Conservation (phyloP, 2,329 filamentous ascomycete species). For the Aspergillus novofumigatus region DNA sequence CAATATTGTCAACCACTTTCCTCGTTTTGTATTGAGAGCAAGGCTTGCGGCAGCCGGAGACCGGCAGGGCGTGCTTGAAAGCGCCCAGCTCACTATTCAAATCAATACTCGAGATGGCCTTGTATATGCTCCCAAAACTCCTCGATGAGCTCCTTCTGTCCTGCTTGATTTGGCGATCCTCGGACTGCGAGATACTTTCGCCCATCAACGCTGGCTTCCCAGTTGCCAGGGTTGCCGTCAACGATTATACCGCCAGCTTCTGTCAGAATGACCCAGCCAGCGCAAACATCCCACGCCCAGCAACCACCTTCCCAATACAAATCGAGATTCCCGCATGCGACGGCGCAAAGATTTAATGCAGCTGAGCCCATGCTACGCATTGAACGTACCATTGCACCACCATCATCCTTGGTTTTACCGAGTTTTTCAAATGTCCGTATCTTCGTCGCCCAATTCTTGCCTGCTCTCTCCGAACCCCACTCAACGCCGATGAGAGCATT, state of each 20-base stretch:
- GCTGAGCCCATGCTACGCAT: constrained; percentile 55
- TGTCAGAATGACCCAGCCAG: constrained; percentile 57
- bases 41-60: background rate
- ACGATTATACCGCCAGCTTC: constrained; percentile 59
- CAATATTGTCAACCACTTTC: background rate
- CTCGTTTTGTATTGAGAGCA: background rate
- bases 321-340: constrained; percentile 55
- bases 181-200: constrained; percentile 49
- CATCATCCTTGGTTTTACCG: constrained; percentile 47
- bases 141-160: constrained; percentile 39
- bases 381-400: constrained; percentile 60
- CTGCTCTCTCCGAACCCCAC: constrained; percentile 57
- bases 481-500: constrained; percentile 55
- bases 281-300: constrained; percentile 65
- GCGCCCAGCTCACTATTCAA: background rate
- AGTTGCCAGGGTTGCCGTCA: constrained; percentile 56
- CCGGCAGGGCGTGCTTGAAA: background rate
- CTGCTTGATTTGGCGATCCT: constrained; percentile 25
- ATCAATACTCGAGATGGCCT: constrained; percentile 35
- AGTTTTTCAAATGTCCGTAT: constrained; percentile 50
- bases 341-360: constrained; percentile 58
- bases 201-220: constrained; percentile 54
- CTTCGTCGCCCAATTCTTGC: constrained; percentile 56
- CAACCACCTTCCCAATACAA: constrained; percentile 64
- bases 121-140: constrained; percentile 41